A percentile compares a stretch with the other conserved stretches of the same genome.
Conservation (phyloP, 2,329 filamentous ascomycete species). For the Clonostachys sp. region DNA sequence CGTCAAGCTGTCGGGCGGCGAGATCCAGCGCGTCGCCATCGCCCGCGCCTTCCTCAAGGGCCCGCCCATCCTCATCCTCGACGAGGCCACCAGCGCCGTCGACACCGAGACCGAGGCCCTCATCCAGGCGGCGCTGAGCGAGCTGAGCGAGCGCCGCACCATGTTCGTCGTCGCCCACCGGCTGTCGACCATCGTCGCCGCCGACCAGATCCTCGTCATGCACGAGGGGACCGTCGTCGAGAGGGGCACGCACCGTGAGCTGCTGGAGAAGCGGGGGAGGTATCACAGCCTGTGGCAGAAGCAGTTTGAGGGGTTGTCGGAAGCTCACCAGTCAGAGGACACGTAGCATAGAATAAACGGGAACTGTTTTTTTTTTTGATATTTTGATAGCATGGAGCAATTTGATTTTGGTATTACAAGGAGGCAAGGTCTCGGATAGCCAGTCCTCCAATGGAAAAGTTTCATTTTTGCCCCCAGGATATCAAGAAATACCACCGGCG, state of each 20-base stretch:
- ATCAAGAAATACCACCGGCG: no score
- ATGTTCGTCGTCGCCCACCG: conserved; percentile 57
- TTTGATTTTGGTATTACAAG: no score
- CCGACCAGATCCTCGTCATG: conserved; percentile 56
- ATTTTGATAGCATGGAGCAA: no score
- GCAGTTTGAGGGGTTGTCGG: neutral
- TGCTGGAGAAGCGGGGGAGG: conserved; percentile 15
- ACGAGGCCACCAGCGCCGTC: conserved; percentile 90
- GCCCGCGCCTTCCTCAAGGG: conserved; percentile 71
- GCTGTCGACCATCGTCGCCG: conserved; percentile 43
- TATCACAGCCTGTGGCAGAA: neutral
- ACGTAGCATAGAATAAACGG: no score
- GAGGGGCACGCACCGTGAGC: conserved; percentile 51
- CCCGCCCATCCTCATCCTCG: conserved; percentile 68
- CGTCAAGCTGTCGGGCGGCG: conserved; percentile 86
- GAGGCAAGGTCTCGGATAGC: no score
- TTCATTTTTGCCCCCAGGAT: no score
- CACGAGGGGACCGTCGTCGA: conserved; percentile 49
- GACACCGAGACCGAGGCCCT: conserved; percentile 72
- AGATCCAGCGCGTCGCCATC: conserved; percentile 96
- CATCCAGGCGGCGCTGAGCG: conserved; percentile 42
- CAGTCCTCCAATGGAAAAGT: no score
- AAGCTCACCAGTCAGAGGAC: no score
- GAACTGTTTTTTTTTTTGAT: no score
- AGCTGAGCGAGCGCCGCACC: conserved; percentile 45